Conservation (phyloP, 768 basidiomycete genomes). For the Sarcomyxa edulis region DNA sequence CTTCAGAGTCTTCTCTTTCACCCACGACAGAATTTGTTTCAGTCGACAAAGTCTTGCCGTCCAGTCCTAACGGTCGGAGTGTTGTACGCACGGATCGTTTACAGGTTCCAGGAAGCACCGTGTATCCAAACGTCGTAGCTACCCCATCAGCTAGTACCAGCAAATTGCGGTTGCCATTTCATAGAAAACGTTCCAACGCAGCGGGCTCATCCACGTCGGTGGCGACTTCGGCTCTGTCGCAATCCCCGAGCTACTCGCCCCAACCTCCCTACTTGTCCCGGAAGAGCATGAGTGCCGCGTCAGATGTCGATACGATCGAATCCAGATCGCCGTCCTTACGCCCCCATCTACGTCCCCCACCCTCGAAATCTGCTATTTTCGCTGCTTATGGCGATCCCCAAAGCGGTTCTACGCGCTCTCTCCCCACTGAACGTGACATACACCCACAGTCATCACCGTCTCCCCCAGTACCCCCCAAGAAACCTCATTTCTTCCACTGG, state of each 20-base stretch:
- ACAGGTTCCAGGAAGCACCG: no score
- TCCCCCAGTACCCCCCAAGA: slow-evolving; percentile 21
- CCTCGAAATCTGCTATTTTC: slow-evolving; percentile 61
- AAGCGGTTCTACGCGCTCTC: slow-evolving; percentile 57
- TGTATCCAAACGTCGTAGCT: no score
- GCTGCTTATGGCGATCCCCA: slow-evolving; percentile 48
- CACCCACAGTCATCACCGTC: slow-evolving; percentile 11
- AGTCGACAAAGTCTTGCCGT: no score
- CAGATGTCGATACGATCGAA: slow-evolving; percentile 39
- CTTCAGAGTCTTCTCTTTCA: no score
- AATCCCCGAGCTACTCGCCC: slow-evolving; percentile 17
- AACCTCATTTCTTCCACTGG: slow-evolving; percentile 16
- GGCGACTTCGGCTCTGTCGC: slow-evolving; percentile 12
- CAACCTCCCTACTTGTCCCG: slow-evolving; percentile 25
- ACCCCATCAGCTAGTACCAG: no score
- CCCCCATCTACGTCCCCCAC: slow-evolving; percentile 42
- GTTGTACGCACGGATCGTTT: no score
- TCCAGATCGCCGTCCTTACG: slow-evolving; percentile 27
- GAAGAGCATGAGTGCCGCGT: slow-evolving; percentile 31
- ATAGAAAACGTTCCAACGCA: no score
- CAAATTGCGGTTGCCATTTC: no score
- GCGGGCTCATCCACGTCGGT: no score
- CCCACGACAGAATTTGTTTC: no score
- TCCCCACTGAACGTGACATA: slow-evolving; percentile 41
- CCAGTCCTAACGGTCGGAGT: no score